Conservation (phyloP, 1,139 yeast genomes). For the Nakaseomyces delphensis region DNA sequence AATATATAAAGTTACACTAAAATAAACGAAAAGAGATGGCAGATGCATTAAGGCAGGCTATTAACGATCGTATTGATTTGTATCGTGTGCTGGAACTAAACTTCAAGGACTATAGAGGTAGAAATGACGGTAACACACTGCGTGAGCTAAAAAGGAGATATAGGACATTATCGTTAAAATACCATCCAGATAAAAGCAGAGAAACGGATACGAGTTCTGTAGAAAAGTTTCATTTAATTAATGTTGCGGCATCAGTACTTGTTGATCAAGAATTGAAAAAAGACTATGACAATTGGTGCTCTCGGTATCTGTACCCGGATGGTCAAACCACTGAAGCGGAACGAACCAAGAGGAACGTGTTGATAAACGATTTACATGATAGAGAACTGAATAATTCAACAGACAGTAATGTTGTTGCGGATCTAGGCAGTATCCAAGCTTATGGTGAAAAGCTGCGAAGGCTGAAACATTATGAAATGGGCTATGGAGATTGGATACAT, state of each 20-base stretch:
- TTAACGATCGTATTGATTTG: constrained; percentile 12
- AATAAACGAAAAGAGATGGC: neutral
- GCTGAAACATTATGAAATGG: constrained; percentile 20
- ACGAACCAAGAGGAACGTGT: constrained; percentile 8
- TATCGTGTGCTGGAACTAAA: constrained; percentile 18
- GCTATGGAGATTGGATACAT: constrained; percentile 24
- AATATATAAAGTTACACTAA: no score
- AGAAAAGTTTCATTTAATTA: constrained; percentile 47
- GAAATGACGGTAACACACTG: constrained; percentile 8
- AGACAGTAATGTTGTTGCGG: neutral
- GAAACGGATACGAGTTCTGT: constrained; percentile 52
- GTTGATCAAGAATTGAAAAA: constrained; percentile 47
- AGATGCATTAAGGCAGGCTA: neutral
- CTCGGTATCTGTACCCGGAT: constrained; percentile 2
- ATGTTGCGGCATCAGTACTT: constrained; percentile 53
- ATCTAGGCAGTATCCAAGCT: constrained; percentile 16
- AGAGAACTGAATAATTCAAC: neutral
- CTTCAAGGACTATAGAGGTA: constrained; percentile 1
- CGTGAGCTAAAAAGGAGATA: constrained; percentile 58
- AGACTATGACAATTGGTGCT: constrained; percentile 40
- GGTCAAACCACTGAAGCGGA: constrained; percentile 9
- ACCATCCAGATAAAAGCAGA: constrained; percentile 95
- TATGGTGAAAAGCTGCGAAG: constrained; percentile 25
- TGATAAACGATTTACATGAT: constrained; percentile 4
- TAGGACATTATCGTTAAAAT: constrained; percentile 68